Evolutionary conservation across 257 asterid genomes (phyloP).

Genomic region (Gentiana dahurica): DNA sequence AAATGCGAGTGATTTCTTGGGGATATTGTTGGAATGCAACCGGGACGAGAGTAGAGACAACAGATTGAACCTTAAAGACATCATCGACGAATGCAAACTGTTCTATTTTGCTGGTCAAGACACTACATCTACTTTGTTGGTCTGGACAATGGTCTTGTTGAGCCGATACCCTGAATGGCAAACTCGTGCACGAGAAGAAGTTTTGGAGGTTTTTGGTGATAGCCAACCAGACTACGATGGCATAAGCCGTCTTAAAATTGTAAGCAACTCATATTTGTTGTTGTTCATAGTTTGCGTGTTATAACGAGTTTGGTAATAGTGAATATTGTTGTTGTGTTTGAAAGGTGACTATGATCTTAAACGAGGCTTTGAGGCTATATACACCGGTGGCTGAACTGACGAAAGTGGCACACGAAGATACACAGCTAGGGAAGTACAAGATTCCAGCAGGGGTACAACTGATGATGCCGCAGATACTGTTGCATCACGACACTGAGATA

Average conservation of each 20-base stretch:
- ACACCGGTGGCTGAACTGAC: conserved; percentile 31
- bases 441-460: conserved; percentile 34
- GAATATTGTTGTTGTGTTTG: background rate
- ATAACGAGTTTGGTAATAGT: background rate
- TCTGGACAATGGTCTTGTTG: conserved; percentile 40
- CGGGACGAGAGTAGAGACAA: conserved; percentile 23
- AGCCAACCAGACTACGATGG: conserved; percentile 31
- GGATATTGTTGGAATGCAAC: conserved; percentile 26
- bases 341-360: conserved; percentile 37
- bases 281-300: background rate
- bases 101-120: conserved; percentile 49
- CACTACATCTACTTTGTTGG: conserved; percentile 26
- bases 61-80: conserved; percentile 39
- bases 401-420: conserved; percentile 22
- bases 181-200: conserved; percentile 38
- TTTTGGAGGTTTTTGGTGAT: conserved; percentile 25
- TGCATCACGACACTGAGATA: conserved; percentile 27
- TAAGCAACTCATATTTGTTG: conserved; percentile 12
- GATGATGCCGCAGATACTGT: conserved; percentile 21
- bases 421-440: conserved; percentile 25
- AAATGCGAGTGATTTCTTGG: conserved; percentile 27
- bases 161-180: conserved; percentile 40
- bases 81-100: conserved; percentile 43
- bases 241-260: conserved; percentile 36
- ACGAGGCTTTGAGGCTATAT: conserved; percentile 42